Base-by-base conservation (phyloP, 441 rosid genomes). In the Dalechampia spathulata region DNA sequence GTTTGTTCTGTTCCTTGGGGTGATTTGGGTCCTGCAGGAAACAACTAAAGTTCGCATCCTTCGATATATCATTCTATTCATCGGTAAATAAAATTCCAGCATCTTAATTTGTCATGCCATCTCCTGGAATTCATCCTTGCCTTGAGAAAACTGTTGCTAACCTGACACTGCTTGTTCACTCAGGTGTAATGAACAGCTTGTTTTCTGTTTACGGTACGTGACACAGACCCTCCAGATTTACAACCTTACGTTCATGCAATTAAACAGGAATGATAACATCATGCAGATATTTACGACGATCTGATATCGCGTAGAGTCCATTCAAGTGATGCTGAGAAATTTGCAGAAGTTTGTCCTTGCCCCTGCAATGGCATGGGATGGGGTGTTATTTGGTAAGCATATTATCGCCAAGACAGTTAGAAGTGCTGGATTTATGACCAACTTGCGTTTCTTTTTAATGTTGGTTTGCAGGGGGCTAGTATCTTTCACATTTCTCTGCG, bases 111-210 rank as follows among this genome's bases (percentile, higher is more conserved):
- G n/a, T 8, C 54, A 25, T 32, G 39, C 16, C 10, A 26, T 39
- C 51, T 25, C 23, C 17, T 23, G 36, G 17, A 23, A 16, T 52
- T 34, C 26, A 34, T 16, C 1, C 13, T 11, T 13, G n/a, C 39
- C 59, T 43, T 22, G 27, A 28, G 16, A 40, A 25, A 47, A 49
- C 42, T 26, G 2, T 6, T 8, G 40, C 23, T 9, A 52, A 25
- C 16, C 26, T 20, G 13, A 23, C 30, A 3, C 19, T 62, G 25
- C 32, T 59, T 27, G 27, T 61, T 27, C 6, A 51, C 78, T 66
- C 90, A 90, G 96, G 97, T 74, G 95, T 87, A 45, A 90, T 90
- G 94, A 90, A 90, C 72, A 85, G 96, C 74, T 76, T 87, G 81
- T 90, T 90, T 80, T 87, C 96, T 41, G 92, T 87, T 49, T 87